Evolutionary conservation across 169 alveolate species (phyloP).

Genomic region (Plasmodium gonderi): DNA sequence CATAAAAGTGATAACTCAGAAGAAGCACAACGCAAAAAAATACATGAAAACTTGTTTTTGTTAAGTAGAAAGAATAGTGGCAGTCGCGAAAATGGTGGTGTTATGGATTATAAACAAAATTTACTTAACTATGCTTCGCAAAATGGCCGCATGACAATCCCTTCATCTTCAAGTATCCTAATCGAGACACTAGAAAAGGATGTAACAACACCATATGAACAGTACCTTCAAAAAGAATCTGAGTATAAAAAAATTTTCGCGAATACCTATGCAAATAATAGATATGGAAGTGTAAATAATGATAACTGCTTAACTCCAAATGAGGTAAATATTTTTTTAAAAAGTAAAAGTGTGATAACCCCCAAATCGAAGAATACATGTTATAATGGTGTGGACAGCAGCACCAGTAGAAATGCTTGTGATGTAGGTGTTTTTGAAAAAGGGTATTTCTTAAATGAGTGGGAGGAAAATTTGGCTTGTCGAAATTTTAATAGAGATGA

Average conservation of each 20-base stretch:
- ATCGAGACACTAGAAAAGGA: neutral
- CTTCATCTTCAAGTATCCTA: no score
- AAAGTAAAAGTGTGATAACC: slow-evolving; percentile 3
- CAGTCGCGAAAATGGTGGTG: neutral
- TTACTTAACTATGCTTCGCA: neutral
- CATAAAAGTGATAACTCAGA: neutral
- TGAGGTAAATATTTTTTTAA: neutral
- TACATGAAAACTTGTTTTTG: neutral
- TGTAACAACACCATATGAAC: no score
- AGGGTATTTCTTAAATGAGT: slow-evolving; percentile 10
- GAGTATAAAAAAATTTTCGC: neutral
- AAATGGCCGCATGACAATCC: no score
- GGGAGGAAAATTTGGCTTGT: neutral
- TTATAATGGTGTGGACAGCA: neutral
- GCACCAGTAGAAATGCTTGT: neutral
- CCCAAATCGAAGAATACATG: neutral
- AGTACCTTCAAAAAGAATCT: neutral
- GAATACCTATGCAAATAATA: neutral
- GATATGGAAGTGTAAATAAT: neutral
- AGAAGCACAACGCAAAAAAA: neutral
- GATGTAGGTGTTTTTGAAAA: neutral
- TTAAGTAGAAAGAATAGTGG: neutral
- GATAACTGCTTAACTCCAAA: neutral
- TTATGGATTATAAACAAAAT: neutral
- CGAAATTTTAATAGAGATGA: neutral